phyloP scores from a whole-genome alignment of 2,329 filamentous ascomycete genomes.

The Tolypocladium tropicale region DNA sequence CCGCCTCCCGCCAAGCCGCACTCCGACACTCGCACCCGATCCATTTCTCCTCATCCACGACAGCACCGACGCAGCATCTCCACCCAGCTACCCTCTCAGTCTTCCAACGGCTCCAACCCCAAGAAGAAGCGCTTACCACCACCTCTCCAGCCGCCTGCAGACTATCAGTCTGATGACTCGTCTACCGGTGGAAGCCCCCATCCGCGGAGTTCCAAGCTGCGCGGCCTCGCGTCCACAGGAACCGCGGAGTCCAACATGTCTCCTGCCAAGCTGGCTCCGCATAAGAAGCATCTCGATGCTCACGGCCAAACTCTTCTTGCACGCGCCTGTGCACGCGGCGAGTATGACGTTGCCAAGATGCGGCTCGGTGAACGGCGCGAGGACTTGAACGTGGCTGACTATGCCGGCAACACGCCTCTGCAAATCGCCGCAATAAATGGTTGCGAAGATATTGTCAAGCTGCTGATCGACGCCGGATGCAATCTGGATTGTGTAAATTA shows the following conservation, averaged over 20 bases:
- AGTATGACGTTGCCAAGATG: conserved; percentile 67
- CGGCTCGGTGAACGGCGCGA: conserved; percentile 71
- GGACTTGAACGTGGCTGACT: conserved; percentile 81
- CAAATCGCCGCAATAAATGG: conserved; percentile 89
- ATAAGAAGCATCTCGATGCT: conserved; percentile 83
- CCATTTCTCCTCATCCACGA: conserved; percentile 48
- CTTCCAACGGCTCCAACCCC: conserved; percentile 42
- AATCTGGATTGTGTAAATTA: conserved; percentile 70
- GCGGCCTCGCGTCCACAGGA: conserved; percentile 43
- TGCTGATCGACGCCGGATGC: conserved; percentile 76
- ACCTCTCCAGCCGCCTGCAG: conserved; percentile 45
- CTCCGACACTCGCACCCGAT: conserved; percentile 28
- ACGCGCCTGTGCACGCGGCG: conserved; percentile 79
- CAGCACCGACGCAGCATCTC: conserved; percentile 54
- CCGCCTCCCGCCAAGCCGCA: conserved; percentile 19
- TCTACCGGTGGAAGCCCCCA: conserved; percentile 50
- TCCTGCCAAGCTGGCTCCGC: conserved; percentile 56
- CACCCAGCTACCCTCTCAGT: conserved; percentile 47
- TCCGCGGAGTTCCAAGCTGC: conserved; percentile 46
- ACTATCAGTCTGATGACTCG: conserved; percentile 59
- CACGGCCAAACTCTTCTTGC: conserved; percentile 86
- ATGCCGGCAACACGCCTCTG: conserved; percentile 90
- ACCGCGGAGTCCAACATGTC: conserved; percentile 52
- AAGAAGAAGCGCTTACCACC: conserved; percentile 54
- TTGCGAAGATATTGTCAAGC: conserved; percentile 74